Base-by-base conservation (phyloP, 2,329 filamentous ascomycete species). In the Colletotrichum trifolii region DNA sequence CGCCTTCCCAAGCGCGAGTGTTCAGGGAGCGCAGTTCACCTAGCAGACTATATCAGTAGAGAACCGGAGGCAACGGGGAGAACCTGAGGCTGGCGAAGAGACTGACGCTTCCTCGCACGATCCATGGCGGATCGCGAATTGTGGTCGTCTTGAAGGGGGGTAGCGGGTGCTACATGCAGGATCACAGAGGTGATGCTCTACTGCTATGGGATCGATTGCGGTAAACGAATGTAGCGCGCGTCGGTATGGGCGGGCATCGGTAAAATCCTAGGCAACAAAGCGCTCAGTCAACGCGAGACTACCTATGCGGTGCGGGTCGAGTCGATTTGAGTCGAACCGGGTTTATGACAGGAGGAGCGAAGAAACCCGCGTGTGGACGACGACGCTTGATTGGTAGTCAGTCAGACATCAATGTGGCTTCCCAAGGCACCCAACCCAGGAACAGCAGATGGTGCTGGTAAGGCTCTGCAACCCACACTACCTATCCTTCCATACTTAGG, bases 11-110 rank as follows among this genome's bases (percentile, higher is more conserved):
- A 68, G 91, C 92, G 80, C 88, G 88, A 75, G 89, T 86, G 78
- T 99, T 99, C 74, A 96, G 84, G 81, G 91, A 87, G 83, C 94
- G 92, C 81, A 98, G 86, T 83, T 97, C 92, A 83, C 93, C 94
- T 97, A 75, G 47, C 70, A 54, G 46, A 7, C 9, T 46, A 50
- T 35, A 60, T 67, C 58, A 67, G 56, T 36, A 25, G 42, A 34
- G 54, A n/a, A 47, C 2, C n/a, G 40, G 10, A 17, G 12, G 17
- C 13, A 36, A 38, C 25, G 39, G 35, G 33, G 35, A 25, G 17
- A 25, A 12, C 17, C 13, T 33, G 8, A 46, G 47, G 47, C 36
- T 9, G 35, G n/a, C 15, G 34, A 42, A 5, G 25, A 25, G 47
- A 76, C 85, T 71, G 70, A 89, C 87, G 86, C 82, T 88, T 88